phyloP scores from a whole-genome alignment of 495 filamentous ascomycete species.

The Neurospora sp. region DNA sequence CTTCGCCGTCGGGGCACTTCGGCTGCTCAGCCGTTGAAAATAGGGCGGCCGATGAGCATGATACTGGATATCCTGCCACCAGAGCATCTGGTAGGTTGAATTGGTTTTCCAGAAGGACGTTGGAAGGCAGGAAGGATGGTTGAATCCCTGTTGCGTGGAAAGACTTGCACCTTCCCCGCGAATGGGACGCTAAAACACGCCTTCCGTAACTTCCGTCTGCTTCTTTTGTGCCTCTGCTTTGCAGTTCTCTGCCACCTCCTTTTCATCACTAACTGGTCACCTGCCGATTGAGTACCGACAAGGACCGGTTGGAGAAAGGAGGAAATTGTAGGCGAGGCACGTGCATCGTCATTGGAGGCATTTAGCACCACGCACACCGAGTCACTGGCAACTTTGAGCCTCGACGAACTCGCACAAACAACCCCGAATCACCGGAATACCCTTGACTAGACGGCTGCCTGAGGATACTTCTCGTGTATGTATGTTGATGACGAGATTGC shows the following conservation, averaged over 20 bases:
- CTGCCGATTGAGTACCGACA: not conserved
- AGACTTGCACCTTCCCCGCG: not conserved
- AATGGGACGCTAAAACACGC: not conserved
- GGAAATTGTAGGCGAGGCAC: not conserved
- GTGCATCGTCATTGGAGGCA: not conserved
- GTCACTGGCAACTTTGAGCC: not conserved
- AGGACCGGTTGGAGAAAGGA: not conserved
- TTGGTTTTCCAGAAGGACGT: not conserved
- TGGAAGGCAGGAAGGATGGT: not conserved
- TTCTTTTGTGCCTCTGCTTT: not conserved
- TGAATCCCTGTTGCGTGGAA: not conserved
- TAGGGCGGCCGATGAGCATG: not conserved
- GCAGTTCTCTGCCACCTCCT: not conserved
- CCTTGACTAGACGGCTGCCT: not conserved
- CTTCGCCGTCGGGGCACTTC: not conserved
- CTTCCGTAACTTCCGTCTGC: not conserved
- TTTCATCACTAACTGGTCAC: not conserved
- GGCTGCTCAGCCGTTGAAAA: not conserved
- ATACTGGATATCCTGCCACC: not conserved
- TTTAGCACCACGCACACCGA: not conserved
- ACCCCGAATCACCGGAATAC: not conserved
- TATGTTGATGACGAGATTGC: not conserved
- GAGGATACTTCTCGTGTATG: not conserved
- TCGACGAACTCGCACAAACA: not conserved
- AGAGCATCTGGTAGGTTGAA: not conserved